phyloP scores from a whole-genome alignment of 1,284 basidiomycete genomes.

The Pseudozyma sp. region DNA sequence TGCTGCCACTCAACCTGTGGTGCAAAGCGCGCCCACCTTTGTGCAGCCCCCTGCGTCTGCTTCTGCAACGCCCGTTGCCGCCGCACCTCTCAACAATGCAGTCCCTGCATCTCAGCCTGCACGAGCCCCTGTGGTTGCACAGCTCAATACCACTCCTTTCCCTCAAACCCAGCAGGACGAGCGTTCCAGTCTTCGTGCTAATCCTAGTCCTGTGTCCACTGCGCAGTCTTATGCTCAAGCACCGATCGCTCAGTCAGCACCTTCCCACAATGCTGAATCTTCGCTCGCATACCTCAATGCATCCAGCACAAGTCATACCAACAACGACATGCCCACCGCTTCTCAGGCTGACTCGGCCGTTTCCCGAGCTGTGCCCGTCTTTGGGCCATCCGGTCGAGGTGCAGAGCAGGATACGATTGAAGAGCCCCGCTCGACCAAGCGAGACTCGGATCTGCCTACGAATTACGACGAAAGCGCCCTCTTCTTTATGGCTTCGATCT shows the following conservation, averaged over 20 bases:
- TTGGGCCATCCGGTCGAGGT: constrained; percentile 48
- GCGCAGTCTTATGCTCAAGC: constrained; percentile 11
- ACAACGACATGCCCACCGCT: constrained; percentile 7
- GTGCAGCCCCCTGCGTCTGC: constrained; percentile 11
- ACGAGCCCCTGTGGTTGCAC: constrained; percentile 13
- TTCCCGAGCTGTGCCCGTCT: constrained; percentile 17
- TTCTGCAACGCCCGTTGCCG: constrained; percentile 17
- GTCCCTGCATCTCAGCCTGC: constrained; percentile 13
- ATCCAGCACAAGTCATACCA: constrained; percentile 10
- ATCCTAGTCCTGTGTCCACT: not conserved
- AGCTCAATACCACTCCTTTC: not conserved
- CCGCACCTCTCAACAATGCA: constrained; percentile 18
- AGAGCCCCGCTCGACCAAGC: constrained; percentile 27
- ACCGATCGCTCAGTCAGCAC: not conserved
- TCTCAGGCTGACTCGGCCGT: constrained; percentile 9
- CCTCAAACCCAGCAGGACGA: constrained; percentile 14
- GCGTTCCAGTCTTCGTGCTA: constrained; percentile 13
- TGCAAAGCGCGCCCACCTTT: constrained; percentile 5
- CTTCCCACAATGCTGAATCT: constrained; percentile 17
- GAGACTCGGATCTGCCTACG: constrained; percentile 34
- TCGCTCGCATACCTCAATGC: constrained; percentile 35
- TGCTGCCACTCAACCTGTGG: constrained; percentile 4
- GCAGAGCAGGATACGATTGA: constrained; percentile 31
- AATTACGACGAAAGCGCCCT: constrained; percentile 63
- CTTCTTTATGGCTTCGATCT: constrained; percentile 62